Conservation (phyloP, 176 grass and related monocot species). For the Panicum miliaceum region DNA sequence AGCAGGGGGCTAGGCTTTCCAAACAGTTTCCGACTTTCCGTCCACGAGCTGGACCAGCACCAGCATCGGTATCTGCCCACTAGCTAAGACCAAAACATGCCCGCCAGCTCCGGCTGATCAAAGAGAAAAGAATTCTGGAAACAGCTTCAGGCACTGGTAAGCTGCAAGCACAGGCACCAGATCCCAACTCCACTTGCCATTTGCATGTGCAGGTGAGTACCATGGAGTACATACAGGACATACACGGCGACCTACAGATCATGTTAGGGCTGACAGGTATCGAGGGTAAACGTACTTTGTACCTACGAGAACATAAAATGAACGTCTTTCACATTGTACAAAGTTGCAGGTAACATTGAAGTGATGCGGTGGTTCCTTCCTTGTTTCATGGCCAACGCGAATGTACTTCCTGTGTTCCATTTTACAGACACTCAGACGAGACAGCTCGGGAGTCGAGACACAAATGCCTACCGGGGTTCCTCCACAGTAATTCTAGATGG, state of each 20-base stretch:
- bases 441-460: not conserved
- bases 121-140: not conserved
- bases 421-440: conserved; percentile 19
- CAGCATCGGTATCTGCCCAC: not conserved
- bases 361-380: not conserved
- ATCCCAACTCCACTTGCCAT: conserved; percentile 27
- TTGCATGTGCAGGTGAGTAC: not conserved
- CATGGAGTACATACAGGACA: not conserved
- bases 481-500: not conserved
- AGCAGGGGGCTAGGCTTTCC: not conserved
- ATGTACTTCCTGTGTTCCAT: conserved; percentile 29
- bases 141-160: not conserved
- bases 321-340: not conserved
- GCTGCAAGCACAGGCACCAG: not conserved
- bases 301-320: not conserved
- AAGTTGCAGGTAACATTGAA: not conserved
- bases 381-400: not conserved
- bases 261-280: not conserved
- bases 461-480: not conserved
- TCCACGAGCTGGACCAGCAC: conserved; percentile 16
- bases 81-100: conserved; percentile 36
- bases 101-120: conserved; percentile 31
- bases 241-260: not conserved
- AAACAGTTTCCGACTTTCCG: conserved; percentile 23
- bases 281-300: not conserved